Evolutionary conservation across 352 stramenopile species (phyloP).

Genomic region (Pythium rishiriense): DNA sequence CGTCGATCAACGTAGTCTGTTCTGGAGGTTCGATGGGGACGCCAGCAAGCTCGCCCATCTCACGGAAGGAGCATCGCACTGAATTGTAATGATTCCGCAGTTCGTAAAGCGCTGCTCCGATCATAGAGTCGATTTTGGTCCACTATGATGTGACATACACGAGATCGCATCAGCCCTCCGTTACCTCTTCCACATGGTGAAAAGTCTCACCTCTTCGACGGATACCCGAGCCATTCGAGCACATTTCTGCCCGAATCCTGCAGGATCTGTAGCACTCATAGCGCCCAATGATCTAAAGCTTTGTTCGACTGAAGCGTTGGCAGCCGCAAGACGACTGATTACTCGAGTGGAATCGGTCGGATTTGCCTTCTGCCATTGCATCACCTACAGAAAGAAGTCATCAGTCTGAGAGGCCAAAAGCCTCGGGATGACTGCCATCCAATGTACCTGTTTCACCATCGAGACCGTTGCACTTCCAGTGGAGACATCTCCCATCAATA

Average conservation of each 20-base stretch:
- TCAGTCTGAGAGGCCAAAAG: neutral
- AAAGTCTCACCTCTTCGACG: constrained; percentile 13
- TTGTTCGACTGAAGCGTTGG: constrained; percentile 41
- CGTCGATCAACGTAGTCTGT: constrained; percentile 93
- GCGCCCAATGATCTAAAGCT: constrained; percentile 20
- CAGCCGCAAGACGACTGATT: constrained; percentile 34
- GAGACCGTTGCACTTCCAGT: constrained; percentile 91
- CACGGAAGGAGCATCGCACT: constrained; percentile 80
- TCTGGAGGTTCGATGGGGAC: constrained; percentile 93
- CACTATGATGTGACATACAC: constrained; percentile 38
- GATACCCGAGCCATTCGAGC: constrained; percentile 5
- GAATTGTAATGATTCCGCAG: constrained; percentile 76
- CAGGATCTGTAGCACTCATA: constrained; percentile 1
- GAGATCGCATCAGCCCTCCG: neutral
- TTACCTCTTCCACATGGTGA: neutral
- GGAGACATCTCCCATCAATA: constrained; percentile 96
- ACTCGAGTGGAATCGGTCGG: constrained; percentile 34
- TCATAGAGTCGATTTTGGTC: constrained; percentile 27
- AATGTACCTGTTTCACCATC: constrained; percentile 80
- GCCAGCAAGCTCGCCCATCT: constrained; percentile 88
- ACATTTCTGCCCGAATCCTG: constrained; percentile 1
- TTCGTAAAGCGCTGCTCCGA: constrained; percentile 49
- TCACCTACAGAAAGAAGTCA: constrained; percentile 31
- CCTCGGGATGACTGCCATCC: too few relatives aligned
- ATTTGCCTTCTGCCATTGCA: constrained; percentile 39